Evolutionary conservation across 176 grass and related monocot species (phyloP).

Genomic region (Musa beccarii): DNA sequence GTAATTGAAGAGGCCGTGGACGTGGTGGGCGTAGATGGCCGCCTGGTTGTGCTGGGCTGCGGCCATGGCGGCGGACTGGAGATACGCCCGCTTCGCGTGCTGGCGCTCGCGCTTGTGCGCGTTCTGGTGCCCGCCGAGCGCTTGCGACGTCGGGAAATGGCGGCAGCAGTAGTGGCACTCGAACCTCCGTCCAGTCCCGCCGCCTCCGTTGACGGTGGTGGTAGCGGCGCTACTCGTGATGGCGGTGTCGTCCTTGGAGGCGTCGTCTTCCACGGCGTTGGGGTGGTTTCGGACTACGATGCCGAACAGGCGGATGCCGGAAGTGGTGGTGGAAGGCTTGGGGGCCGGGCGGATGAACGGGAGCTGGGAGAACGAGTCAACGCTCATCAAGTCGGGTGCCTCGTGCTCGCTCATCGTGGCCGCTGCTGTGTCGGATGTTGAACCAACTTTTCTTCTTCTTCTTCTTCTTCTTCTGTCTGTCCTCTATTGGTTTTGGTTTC

Average conservation of each 20-base stretch:
- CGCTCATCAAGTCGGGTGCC: slow-evolving; percentile 39
- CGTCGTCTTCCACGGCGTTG: background rate
- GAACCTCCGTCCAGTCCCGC: slow-evolving; percentile 49
- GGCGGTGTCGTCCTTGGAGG: background rate
- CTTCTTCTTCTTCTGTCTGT: no score
- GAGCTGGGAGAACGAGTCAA: slow-evolving; percentile 80
- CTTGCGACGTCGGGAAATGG: slow-evolving; percentile 95
- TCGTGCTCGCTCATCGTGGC: slow-evolving; percentile 52
- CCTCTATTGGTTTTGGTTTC: no score
- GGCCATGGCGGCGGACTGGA: slow-evolving; percentile 63
- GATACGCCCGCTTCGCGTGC: slow-evolving; percentile 94
- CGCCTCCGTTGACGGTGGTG: slow-evolving; percentile 7
- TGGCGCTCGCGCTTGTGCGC: slow-evolving; percentile 99
- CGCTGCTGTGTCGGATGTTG: no score
- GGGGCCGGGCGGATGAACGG: slow-evolving; percentile 43
- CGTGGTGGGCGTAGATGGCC: slow-evolving; percentile 48
- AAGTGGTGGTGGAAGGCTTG: slow-evolving; percentile 15
- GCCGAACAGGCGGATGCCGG: slow-evolving; percentile 73
- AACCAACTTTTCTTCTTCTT: no score
- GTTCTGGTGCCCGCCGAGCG: slow-evolving; percentile 97
- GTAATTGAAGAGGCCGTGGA: slow-evolving; percentile 65
- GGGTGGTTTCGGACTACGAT: slow-evolving; percentile 54
- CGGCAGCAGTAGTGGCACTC: slow-evolving; percentile 99
- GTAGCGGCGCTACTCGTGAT: background rate
- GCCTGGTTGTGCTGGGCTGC: slow-evolving; percentile 11